These are phyloP conservation scores for Penicillium sp. DNA, from an alignment of 2,329 filamentous ascomycete genomes.

Conservation along the genomic window DNA sequence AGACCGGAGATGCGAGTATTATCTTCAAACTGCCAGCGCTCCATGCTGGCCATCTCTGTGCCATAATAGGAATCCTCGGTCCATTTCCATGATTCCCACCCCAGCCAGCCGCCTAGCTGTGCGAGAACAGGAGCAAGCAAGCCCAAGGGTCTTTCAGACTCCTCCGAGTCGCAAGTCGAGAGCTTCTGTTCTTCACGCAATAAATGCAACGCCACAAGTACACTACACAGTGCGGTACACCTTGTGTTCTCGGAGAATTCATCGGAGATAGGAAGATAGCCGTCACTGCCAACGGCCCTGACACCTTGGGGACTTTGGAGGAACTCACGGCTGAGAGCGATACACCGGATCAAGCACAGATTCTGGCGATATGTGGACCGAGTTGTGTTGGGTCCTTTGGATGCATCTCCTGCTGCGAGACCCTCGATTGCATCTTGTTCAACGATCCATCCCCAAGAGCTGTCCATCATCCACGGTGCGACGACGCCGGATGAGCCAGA, in stretches of 20 bases:
- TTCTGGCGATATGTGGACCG: constrained; percentile 39
- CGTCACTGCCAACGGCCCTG: constrained; percentile 53
- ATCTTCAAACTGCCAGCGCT: constrained; percentile 58
- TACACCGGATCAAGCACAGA: constrained; percentile 47
- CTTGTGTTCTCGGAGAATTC: constrained; percentile 57
- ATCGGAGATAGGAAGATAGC: constrained; percentile 64
- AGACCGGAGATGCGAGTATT: constrained; percentile 47
- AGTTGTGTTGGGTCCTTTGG: constrained; percentile 18
- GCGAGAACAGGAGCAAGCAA: constrained; percentile 71
- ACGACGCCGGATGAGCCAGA: constrained; percentile 41
- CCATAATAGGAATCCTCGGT: constrained; percentile 56
- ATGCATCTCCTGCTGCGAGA: constrained; percentile 10
- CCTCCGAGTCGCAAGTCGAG: constrained; percentile 57
- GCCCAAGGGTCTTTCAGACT: constrained; percentile 45
- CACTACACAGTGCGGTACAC: constrained; percentile 64
- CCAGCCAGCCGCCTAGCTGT: constrained; percentile 79
- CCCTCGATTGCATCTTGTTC: constrained; percentile 52
- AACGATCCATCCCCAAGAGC: constrained; percentile 70
- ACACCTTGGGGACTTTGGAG: constrained; percentile 60
- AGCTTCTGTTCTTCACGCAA: constrained; percentile 89
- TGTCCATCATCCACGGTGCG: constrained; percentile 54
- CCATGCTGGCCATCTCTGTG: constrained; percentile 58
- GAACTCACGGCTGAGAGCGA: constrained; percentile 64
- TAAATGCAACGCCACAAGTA: constrained; percentile 75
- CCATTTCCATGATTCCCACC: constrained; percentile 65